Evolutionary conservation across 1,284 basidiomycete species (phyloP), one percentile per base, ranked within the genome.

Genomic region (Cryptococcus sp.): DNA sequence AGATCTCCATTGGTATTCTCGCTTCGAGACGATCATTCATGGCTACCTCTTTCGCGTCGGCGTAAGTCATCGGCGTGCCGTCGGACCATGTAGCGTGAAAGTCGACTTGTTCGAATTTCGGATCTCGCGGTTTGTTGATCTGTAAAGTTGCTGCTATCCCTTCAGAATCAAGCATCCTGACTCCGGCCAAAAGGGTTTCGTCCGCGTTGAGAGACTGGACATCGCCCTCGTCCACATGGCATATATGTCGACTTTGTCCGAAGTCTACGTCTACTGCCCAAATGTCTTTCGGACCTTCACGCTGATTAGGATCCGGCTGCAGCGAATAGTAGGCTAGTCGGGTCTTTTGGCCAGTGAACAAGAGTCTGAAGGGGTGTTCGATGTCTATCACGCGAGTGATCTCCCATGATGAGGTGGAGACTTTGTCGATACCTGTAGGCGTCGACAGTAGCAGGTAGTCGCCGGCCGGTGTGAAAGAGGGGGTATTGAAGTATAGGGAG

Each of bases 31-130:
- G 22, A 27, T 61, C 46, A 53, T 53, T 58, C 44, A 67, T 40
- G n/a, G 49, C 50, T 8, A 62, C 56, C 42, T 63, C 66, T 44
- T 65, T 67, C 6, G 66, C 66, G 51, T 67, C 66, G 39, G 60
- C 60, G 49, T 65, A 65, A 11, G 60, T 53, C 66, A 67, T 67
- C 6, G 61, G 60, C 20, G 58, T 56, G 2, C 66, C 63, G 50
- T 67, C 66, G 1, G 63, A 55, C 59, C 61, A 63, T 17, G 51
- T 53, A 5, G 66, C 63, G 22, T 42, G 42, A 46, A 63, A 67
- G 19, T 61, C 57, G 39, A 61, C 57, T 46, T 67, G 66, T 39
- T 67, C 66, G 13, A 54, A 57, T 22, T 48, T 42, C 5, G 51
- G 50, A 41, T 65, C 66, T 13, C 63, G 47, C 13, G 57, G 47